Base-by-base conservation (phyloP, 495 filamentous ascomycete genomes). In the Tuber melanosporum region DNA sequence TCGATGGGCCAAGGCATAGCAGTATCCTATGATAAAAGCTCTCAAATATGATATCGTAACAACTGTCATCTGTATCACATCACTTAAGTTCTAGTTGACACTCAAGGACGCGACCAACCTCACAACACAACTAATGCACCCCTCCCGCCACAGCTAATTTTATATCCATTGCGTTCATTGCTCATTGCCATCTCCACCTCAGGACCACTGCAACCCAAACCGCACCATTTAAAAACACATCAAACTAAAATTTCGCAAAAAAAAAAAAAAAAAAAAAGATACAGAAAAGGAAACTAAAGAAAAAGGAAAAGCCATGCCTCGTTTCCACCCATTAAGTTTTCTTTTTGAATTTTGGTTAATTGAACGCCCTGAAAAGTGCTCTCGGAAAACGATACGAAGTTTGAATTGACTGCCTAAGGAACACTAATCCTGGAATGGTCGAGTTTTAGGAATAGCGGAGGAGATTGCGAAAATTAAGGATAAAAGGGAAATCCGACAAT, bases 371-470 rank as follows among this genome's bases (percentile, higher is more conserved):
- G 49, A 72, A 69, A 73, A 80, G 66, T 71, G 79, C 77, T 80
- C 78, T 66, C 78, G 79, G 76, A 80, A 80, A 74, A 80, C 72
- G 79, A 80, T 78, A 73, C 74, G 69, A 76, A 74, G 75, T 80
- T 80, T 80, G 75, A 72, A 78, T 80, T 80, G 76, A 76, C 79
- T 76, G 71, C 71, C 71, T 79, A 74, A 76, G 79, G 76, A 80
- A 80, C 78, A 80, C 77, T 80, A 80, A 80, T 80, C 72, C 26
- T 66, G 26, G 77, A 49, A 47, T 71, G 62, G 73, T 22, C 79
- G 78, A 52, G 77, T 74, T 73, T 75, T 43, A 66, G 52, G 75
- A 71, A 49, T 32, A 57, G 43, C 45, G 45, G 70, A 57, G 52
- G 46, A 45, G 47, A 36, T 66, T 70, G 49, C 70, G 36, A 47